phyloP scores from a whole-genome alignment of 768 basidiomycete genomes.

The Suillus subluteus region DNA sequence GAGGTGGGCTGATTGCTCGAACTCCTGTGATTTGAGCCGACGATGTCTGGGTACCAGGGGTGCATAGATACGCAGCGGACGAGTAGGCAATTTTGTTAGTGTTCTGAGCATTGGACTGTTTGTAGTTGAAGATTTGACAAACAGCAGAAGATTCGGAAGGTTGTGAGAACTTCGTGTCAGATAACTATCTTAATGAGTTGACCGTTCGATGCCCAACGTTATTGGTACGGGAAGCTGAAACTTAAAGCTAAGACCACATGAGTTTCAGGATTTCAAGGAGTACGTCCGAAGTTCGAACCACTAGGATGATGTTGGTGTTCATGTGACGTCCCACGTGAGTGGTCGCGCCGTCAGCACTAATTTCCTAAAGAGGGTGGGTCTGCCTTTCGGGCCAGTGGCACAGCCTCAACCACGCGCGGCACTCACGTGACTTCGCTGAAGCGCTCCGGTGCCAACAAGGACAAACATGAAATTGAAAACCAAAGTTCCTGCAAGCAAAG shows the following conservation, averaged over 20 bases:
- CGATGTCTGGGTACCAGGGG: not conserved
- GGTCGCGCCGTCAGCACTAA: not conserved
- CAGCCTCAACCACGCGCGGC: no score
- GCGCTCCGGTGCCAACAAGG: no score
- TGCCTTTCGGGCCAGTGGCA: no score
- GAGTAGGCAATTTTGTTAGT: constrained; percentile 11
- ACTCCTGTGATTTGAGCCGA: constrained; percentile 24
- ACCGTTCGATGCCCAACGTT: not conserved
- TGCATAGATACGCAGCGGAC: constrained; percentile 12
- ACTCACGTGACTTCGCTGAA: no score
- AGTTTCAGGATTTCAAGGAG: not conserved
- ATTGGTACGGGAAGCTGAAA: not conserved
- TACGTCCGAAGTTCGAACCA: no score
- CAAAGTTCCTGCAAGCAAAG: no score
- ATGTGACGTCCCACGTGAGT: not conserved
- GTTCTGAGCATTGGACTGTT: constrained; percentile 20
- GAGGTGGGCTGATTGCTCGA: constrained; percentile 11
- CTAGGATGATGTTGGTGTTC: not conserved
- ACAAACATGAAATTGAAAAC: no score
- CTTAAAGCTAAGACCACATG: constrained; percentile 1
- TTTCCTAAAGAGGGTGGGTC: not conserved
- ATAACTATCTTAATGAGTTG: not conserved
- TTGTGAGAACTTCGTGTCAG: not conserved
- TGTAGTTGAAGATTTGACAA: constrained; percentile 2
- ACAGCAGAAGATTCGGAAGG: not conserved